These are phyloP conservation scores for Acrocalymma vagum DNA, from an alignment of 2,329 filamentous ascomycete species.

Conservation along the genomic window DNA sequence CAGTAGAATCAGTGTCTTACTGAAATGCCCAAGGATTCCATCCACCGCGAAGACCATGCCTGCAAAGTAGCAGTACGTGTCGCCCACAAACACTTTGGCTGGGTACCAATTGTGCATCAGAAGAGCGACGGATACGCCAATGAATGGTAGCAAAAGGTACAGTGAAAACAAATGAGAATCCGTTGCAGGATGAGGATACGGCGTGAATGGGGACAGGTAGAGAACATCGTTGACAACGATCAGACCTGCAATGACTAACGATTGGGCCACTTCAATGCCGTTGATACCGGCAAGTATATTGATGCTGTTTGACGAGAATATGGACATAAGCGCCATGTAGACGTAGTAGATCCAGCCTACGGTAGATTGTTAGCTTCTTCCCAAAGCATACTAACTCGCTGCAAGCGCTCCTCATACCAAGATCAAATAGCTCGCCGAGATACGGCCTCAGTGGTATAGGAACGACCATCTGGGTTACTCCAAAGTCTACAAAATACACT, in stretches of 20 bases:
- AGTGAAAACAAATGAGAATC: constrained; percentile 96
- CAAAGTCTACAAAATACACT: constrained; percentile 98
- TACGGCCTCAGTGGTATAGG: constrained; percentile 86
- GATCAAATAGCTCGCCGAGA: constrained; percentile 83
- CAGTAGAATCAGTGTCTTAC: constrained; percentile 91
- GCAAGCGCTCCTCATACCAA: constrained; percentile 55
- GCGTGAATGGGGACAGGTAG: constrained; percentile 76
- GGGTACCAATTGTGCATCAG: constrained; percentile 96
- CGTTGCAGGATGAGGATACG: constrained; percentile 89
- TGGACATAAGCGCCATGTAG: constrained; percentile 96
- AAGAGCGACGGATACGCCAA: constrained; percentile 88
- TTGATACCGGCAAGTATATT: constrained; percentile 99
- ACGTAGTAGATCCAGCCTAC: constrained; percentile 79
- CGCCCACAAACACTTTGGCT: constrained; percentile 92
- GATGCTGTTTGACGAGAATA: constrained; percentile 98
- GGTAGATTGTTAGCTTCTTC: constrained; percentile 22
- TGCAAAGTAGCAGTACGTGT: constrained; percentile 99
- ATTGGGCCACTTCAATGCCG: constrained; percentile 95
- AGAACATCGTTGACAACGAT: constrained; percentile 87
- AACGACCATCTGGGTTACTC: constrained; percentile 93
- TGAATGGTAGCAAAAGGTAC: constrained; percentile 92
- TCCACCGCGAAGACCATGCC: constrained; percentile 99
- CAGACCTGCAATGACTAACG: constrained; percentile 84
- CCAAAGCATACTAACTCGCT: not conserved
- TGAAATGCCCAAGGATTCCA: constrained; percentile 96